Evolutionary conservation across 1,139 yeast species (phyloP), one percentile per base, ranked within the genome.

Genomic region (Pichia sp.): DNA sequence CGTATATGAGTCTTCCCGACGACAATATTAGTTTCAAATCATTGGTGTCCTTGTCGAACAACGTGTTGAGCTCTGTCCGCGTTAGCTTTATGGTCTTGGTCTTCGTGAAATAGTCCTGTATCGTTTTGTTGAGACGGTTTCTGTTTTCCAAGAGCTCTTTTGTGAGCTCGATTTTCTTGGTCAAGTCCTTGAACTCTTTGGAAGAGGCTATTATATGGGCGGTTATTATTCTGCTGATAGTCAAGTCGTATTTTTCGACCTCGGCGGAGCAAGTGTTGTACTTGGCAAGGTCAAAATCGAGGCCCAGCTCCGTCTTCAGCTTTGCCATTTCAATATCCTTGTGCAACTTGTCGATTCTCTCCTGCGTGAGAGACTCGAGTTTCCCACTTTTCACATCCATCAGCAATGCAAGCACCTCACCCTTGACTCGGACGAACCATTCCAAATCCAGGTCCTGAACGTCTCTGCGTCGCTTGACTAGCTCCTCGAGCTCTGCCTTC

Each of bases 401-500:
- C 20, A 64, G 52, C n/a, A 53, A 34, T 4, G 55, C 54, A 2
- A 64, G 40, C 7, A 67, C 52, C 27, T 60, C 58, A 8, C 56
- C 46, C 48, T 66, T 63, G 9, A 61, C 43, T 36, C 61, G 55
- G 2, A 62, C 12, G 46, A 66, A 68, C 2, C 53, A 49, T 30
- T 64, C 67, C 3, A 68, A 38, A 47, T 66, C 71, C 9, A 64
- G 47, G 52, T 67, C 71, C 30, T 62, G 63, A 7, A 63, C 66
- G 38, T 58, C 55, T 52, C 71, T 61, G 40, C 70, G 57, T 49
- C 62, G 60, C 47, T 62, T 63, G 53, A 64, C 64, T 2, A 67
- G 63, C 4, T 57, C 57, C 43, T 57, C 55, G 24, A 58, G 43
- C 24, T 58, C 52, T 50, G 60, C 49, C 57, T 61, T 50, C 49